Percentiles rank a stretch among this genome's conserved stretches.
These are phyloP conservation scores for Boletus bicolor DNA, from an alignment of 768 basidiomycete genomes.

Conservation along the genomic window DNA sequence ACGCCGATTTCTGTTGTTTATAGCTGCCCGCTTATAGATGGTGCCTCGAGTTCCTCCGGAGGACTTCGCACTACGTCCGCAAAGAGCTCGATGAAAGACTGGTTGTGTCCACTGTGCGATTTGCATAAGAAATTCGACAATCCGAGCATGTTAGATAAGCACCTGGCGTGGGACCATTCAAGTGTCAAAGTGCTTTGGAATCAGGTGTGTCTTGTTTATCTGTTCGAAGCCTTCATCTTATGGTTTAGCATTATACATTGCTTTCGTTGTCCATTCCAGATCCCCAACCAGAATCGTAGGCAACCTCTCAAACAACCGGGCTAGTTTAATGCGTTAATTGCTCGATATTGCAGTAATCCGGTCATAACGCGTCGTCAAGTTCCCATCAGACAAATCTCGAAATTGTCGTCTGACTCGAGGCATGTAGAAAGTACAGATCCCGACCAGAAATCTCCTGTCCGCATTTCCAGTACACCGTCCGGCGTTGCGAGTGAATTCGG, in stretches of 20 bases:
- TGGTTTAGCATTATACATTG: conserved; percentile 10
- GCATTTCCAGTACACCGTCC: conserved; percentile 14
- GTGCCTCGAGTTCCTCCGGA: conserved; percentile 7
- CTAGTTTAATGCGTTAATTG: neutral
- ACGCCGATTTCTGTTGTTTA: conserved; percentile 27
- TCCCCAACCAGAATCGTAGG: conserved; percentile 12
- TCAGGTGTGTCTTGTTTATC: conserved; percentile 17
- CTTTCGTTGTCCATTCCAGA: conserved; percentile 20
- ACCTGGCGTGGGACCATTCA: conserved; percentile 49
- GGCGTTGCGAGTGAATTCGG: conserved; percentile 5
- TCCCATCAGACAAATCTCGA: conserved; percentile 2
- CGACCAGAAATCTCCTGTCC: conserved; percentile 3
- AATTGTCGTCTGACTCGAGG: neutral
- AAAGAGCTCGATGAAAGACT: conserved; percentile 32
- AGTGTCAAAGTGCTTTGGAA: conserved; percentile 40
- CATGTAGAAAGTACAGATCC: neutral
- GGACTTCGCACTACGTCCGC: conserved; percentile 7
- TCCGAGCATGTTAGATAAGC: conserved; percentile 42
- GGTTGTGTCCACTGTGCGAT: conserved; percentile 56
- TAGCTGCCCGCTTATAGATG: conserved; percentile 9
- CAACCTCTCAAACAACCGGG: neutral
- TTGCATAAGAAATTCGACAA: conserved; percentile 42
- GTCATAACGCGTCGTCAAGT: conserved; percentile 2
- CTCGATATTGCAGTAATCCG: neutral
- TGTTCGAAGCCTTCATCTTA: neutral